Percentiles rank a stretch among this genome's conserved stretches.
Evolutionary conservation across 2,329 filamentous ascomycete genomes (phyloP).

Genomic region (Rutstroemia sp.): DNA sequence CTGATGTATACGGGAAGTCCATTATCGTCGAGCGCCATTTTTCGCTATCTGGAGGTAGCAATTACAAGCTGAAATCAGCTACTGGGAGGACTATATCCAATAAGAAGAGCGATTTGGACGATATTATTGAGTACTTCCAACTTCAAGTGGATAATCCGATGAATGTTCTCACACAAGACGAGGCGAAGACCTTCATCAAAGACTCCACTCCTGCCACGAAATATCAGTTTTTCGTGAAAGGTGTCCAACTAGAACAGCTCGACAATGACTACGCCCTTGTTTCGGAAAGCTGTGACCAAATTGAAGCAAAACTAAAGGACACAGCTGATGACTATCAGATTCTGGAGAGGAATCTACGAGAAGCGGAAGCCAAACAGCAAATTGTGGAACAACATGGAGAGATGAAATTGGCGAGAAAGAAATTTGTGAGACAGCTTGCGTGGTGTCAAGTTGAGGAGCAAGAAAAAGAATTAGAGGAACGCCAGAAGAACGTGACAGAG

Average conservation of each 20-base stretch:
- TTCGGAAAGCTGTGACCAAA: conserved; percentile 68
- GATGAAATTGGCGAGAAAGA: conserved; percentile 52
- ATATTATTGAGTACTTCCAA: conserved; percentile 88
- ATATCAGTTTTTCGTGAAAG: conserved; percentile 93
- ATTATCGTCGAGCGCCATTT: conserved; percentile 93
- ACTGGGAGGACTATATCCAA: conserved; percentile 66
- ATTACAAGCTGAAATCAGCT: conserved; percentile 79
- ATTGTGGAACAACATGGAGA: conserved; percentile 58
- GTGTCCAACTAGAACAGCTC: conserved; percentile 86
- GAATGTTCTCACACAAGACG: conserved; percentile 92
- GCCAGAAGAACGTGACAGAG: conserved; percentile 31
- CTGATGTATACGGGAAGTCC: conserved; percentile 71
- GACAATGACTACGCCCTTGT: conserved; percentile 87
- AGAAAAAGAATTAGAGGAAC: conserved; percentile 47
- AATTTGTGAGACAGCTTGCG: conserved; percentile 60
- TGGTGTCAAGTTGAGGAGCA: conserved; percentile 81
- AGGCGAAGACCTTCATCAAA: conserved; percentile 87
- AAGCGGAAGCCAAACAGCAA: conserved; percentile 57
- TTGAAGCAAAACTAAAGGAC: conserved; percentile 53
- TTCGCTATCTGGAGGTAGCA: conserved; percentile 54
- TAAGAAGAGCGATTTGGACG: conserved; percentile 81
- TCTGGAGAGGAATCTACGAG: conserved; percentile 50
- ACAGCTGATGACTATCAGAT: conserved; percentile 56
- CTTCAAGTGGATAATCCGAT: conserved; percentile 95
- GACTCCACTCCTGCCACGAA: conserved; percentile 75